Evolutionary conservation across 208 protist genomes (phyloP).

Genomic region (Novymonas esmeraldas): DNA sequence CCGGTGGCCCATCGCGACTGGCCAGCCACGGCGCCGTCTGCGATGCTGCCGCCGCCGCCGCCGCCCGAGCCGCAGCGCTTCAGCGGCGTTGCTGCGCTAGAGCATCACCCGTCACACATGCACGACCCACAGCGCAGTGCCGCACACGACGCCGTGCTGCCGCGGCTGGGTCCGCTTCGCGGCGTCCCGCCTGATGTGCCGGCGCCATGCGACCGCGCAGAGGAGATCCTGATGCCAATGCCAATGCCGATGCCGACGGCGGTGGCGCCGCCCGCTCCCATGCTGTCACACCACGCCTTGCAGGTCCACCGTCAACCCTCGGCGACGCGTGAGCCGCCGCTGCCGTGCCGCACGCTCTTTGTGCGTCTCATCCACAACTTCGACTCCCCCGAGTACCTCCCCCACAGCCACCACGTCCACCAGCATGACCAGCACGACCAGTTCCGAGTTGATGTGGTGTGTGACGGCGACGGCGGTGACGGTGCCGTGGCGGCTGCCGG

Average conservation of each 20-base stretch:
- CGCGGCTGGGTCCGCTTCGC: too few species aligned
- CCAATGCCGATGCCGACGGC: too few species aligned
- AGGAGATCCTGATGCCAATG: too few species aligned
- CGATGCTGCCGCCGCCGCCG: background rate
- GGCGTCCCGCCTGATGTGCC: too few species aligned
- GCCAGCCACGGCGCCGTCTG: background rate
- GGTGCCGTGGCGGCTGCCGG: too few species aligned
- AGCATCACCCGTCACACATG: too few species aligned
- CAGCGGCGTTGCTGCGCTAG: too few species aligned
- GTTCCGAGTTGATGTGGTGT: too few species aligned
- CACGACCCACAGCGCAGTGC: too few species aligned
- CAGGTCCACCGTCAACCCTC: background rate
- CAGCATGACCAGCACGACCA: background rate
- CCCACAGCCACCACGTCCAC: slow-evolving; percentile 22
- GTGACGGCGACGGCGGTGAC: background rate
- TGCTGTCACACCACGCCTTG: background rate
- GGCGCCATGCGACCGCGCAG: too few species aligned
- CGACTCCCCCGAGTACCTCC: background rate
- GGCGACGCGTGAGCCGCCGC: slow-evolving; percentile 11
- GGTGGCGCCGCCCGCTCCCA: too few species aligned
- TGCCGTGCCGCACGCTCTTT: slow-evolving; percentile 33
- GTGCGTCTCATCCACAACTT: slow-evolving; percentile 37
- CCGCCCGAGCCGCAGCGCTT: background rate
- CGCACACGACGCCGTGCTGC: too few species aligned
- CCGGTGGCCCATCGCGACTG: background rate